A percentile compares a stretch with the other conserved stretches of the same genome.
These are phyloP conservation scores for Hyaloperonospora brassicae DNA, from an alignment of 352 stramenopile species.

Conservation along the genomic window DNA sequence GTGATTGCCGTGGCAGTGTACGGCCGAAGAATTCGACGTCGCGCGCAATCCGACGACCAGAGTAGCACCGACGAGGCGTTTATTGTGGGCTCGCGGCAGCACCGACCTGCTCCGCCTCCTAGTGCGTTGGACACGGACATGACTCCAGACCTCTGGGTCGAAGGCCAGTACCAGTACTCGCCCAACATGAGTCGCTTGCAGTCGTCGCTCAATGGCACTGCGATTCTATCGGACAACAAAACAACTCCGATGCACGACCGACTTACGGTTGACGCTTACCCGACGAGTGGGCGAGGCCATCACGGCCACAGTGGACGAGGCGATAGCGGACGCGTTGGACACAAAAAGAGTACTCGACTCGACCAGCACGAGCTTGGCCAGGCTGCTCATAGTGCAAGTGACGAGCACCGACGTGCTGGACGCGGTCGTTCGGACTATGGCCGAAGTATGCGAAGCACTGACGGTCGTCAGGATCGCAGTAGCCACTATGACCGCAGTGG, in stretches of 20 bases:
- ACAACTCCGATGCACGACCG: slow-evolving; percentile 21
- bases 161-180: slow-evolving; percentile 29
- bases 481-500: not conserved
- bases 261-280: slow-evolving; percentile 26
- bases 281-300: slow-evolving; percentile 14
- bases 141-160: slow-evolving; percentile 25
- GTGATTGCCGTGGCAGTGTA: slow-evolving; percentile 24
- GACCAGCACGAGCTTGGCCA: slow-evolving; percentile 1
- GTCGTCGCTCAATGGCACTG: slow-evolving; percentile 27
- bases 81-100: slow-evolving; percentile 20
- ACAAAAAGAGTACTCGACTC: slow-evolving; percentile 1
- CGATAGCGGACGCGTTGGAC: not conserved
- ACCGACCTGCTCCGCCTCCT: slow-evolving; percentile 18
- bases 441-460: not conserved
- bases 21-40: slow-evolving; percentile 20
- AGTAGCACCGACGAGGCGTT: slow-evolving; percentile 19
- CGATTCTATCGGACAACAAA: slow-evolving; percentile 36
- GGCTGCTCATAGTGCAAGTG: not conserved
- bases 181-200: slow-evolving; percentile 24
- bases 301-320: slow-evolving; percentile 2
- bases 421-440: slow-evolving; percentile 3
- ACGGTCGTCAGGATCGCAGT: not conserved
- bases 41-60: slow-evolving; percentile 14
- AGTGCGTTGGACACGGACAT: slow-evolving; percentile 30
- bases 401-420: slow-evolving; percentile 1